Base-by-base conservation (phyloP, 2,329 filamentous ascomycete genomes). In the Epichloe hybrida region DNA sequence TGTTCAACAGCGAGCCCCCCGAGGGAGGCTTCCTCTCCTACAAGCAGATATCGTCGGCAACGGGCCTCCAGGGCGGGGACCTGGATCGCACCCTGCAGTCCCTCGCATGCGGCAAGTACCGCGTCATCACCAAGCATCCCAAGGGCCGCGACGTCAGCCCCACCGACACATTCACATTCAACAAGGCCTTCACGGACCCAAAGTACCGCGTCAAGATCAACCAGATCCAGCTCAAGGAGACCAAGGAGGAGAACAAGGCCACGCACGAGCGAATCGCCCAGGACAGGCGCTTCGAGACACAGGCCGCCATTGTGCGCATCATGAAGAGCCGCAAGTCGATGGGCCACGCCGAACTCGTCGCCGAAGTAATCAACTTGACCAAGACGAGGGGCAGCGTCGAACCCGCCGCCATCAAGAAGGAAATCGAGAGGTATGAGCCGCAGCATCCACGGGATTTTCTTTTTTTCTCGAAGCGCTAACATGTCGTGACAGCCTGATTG, bases 141-240 rank as follows among this genome's bases (percentile, higher is more conserved):
- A 89, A 87, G 66, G 84, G 87, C 49, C 81, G 83, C 50, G 90
- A 98, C 0, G 81, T 98, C 57, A 77, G 78, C 52, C 62, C 73
- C 1, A 87, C 79, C 0, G 94, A 98, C 68, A 86, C 83, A 0
- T 98, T 98, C 61, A 80, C 80, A 0, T 83, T 95, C 61, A 96
- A 96, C 69, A 68, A 76, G 43, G 65, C 65, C 15, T 98, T 98
- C 67, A 72, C 72, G 2, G 85, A 96, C 62, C 77, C 83, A 17
- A 95, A 93, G 67, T 86, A 87, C 67, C 82, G 89, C 51, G 83
- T 98, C 70, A 98, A 98, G 73, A 96, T 98, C 73, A 98, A 97
- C 70, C 91, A 96, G 69, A 93, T 98, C 59, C 93, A 98, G 69
- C 78, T 96, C 48, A 94, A 93, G 69, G 93, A 98, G 70, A 97